A percentile compares a stretch with the other conserved stretches of the same genome.
Evolutionary conservation across 257 asterid genomes (phyloP).

Genomic region (Solanum piurae): DNA sequence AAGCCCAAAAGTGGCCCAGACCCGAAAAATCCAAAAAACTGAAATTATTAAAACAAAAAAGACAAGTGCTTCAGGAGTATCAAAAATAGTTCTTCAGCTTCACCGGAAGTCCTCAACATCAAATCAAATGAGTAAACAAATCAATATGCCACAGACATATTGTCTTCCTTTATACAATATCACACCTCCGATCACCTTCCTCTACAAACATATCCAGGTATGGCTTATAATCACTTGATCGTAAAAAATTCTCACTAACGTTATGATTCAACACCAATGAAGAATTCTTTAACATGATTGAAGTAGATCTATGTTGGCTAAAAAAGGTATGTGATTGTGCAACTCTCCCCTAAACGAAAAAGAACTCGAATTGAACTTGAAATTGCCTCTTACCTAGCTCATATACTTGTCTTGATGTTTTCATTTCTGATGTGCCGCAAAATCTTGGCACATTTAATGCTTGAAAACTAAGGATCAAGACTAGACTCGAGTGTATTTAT

Average conservation of each 20-base stretch:
- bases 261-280: background rate
- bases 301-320: no score
- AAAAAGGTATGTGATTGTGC: no score
- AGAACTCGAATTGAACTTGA: no score
- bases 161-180: no score
- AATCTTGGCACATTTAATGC: no score
- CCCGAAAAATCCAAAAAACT: no score
- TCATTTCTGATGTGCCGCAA: no score
- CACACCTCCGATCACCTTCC: background rate
- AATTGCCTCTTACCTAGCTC: background rate
- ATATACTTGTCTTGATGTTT: background rate
- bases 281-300: background rate
- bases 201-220: background rate
- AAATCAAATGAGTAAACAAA: background rate
- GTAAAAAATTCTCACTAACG: background rate
- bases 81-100: no score
- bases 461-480: no score
- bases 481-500: no score
- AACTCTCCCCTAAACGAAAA: no score
- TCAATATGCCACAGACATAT: background rate
- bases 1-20: background rate
- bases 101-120: background rate
- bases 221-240: background rate
- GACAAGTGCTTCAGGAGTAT: background rate
- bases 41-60: no score